Base-by-base conservation (phyloP, 2,329 filamentous ascomycete species). In the Colletotrichum caudatum region DNA sequence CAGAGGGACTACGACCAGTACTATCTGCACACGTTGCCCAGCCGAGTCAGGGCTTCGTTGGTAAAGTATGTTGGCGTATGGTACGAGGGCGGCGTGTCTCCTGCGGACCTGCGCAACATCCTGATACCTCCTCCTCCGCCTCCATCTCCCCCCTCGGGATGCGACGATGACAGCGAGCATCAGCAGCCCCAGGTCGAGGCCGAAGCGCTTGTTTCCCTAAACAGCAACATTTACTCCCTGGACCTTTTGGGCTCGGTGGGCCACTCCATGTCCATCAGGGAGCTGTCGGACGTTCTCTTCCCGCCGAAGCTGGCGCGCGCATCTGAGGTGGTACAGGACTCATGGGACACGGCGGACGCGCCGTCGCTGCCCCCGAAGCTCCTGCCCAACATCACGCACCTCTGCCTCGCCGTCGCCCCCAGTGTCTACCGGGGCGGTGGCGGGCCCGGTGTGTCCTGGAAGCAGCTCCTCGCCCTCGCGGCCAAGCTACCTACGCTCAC, bases 371-470 rank as follows among this genome's bases (percentile, higher is more conserved):
- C 77, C 20, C 75, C 78, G 1, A 76, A 75, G 50, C 78, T 90
- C 23, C 78, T 91, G 51, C 88, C 89, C 12, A 87, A 87, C 71
- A 81, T 91, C 16, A 90, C 89, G 0, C 88, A 90, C 74, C 82
- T 91, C 11, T 91, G 89, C 1, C 84, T 91, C 2, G 88, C 89
- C 5, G 74, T 88, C 59, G 76, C 81, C 61, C 84, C 85, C 1
- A 23, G 66, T 67, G 20, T 51, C 70, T 26, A 39, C 39, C 46
- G 29, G 35, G 50, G 33, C n/a, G 76, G 76, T 48, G 78, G 80
- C 44, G 53, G 73, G 18, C 67, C 68, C 7, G 77, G 78, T 7
- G 82, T 84, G 20, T 90, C 88, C 1, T 91, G 89, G 90, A 86
- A 84, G 59, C 87, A 89, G 46, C 83, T 91, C 5, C 80, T 91